A percentile compares a stretch with the other conserved stretches of the same genome.
These are phyloP conservation scores for Clavariopsis aquatica DNA, from an alignment of 495 filamentous ascomycete genomes.

Conservation along the genomic window DNA sequence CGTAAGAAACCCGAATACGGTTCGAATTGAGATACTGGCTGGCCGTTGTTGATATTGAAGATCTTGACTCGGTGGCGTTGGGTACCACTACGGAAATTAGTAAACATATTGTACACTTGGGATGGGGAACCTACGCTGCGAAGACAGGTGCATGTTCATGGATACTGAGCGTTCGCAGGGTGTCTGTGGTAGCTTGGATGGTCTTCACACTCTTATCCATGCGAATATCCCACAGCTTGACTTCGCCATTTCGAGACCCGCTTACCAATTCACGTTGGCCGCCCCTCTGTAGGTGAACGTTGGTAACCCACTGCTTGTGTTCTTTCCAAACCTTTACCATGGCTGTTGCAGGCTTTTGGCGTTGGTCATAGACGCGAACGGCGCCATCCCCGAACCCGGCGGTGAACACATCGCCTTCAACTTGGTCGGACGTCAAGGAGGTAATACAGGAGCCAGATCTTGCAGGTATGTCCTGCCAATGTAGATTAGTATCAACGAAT, in stretches of 20 bases:
- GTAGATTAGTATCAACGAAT: not conserved
- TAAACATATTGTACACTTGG: conserved; percentile 3
- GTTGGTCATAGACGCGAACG: conserved; percentile 89
- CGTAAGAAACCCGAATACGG: conserved; percentile 87
- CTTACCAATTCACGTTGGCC: conserved; percentile 86
- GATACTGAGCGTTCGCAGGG: conserved; percentile 80
- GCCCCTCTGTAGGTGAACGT: conserved; percentile 95
- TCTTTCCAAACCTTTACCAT: conserved; percentile 98
- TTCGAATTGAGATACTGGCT: conserved; percentile 74
- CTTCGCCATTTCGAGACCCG: conserved; percentile 84
- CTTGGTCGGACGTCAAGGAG: conserved; percentile 92
- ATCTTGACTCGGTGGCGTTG: conserved; percentile 85
- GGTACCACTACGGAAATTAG: conserved; percentile 66
- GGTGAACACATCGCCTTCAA: conserved; percentile 92
- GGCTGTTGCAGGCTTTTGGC: conserved; percentile 72
- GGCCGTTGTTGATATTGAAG: conserved; percentile 72
- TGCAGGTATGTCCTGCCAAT: conserved; percentile 77
- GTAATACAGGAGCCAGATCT: conserved; percentile 96
- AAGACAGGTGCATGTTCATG: conserved; percentile 98
- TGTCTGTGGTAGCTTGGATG: conserved; percentile 70
- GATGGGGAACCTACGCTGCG: conserved; percentile 71
- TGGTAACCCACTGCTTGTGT: conserved; percentile 89
- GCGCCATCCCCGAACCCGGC: conserved; percentile 98
- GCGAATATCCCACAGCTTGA: conserved; percentile 95
- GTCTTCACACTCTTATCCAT: conserved; percentile 72